These are phyloP conservation scores for Phytophthora nicotianae DNA, from an alignment of 352 stramenopile species.

Conservation along the genomic window DNA sequence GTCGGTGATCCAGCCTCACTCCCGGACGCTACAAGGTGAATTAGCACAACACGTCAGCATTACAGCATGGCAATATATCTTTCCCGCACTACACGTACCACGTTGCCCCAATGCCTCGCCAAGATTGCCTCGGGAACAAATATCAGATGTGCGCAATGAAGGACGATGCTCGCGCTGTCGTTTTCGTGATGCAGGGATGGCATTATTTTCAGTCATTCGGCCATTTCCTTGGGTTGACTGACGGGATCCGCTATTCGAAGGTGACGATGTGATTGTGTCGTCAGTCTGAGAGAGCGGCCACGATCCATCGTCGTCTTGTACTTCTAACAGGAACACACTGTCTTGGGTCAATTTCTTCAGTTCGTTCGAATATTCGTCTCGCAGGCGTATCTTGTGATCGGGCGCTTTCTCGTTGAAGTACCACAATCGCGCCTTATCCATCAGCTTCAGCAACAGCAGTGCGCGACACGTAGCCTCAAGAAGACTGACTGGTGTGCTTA, in stretches of 20 bases:
- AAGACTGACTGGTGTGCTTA: slow-evolving; percentile 66
- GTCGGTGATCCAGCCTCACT: slow-evolving; percentile 36
- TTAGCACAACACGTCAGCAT: slow-evolving; percentile 6
- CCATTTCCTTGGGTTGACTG: slow-evolving; percentile 26
- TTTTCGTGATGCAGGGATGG: slow-evolving; percentile 38
- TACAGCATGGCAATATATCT: not conserved
- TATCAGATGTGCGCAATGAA: slow-evolving; percentile 69
- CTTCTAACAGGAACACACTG: slow-evolving; percentile 81
- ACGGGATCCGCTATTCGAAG: slow-evolving; percentile 30
- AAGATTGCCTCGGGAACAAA: slow-evolving; percentile 76
- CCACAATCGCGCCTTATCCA: slow-evolving; percentile 81
- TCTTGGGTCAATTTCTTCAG: slow-evolving; percentile 71
- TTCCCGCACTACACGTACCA: slow-evolving; percentile 25
- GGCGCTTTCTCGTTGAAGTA: slow-evolving; percentile 79
- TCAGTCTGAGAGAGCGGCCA: slow-evolving; percentile 81
- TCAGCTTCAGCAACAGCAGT: slow-evolving; percentile 68
- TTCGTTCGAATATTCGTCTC: slow-evolving; percentile 47
- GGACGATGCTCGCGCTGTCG: slow-evolving; percentile 48
- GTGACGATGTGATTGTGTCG: slow-evolving; percentile 43
- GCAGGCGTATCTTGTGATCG: slow-evolving; percentile 70
- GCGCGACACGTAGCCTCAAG: slow-evolving; percentile 78
- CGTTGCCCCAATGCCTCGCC: slow-evolving; percentile 57
- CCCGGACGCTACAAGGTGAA: slow-evolving; percentile 22
- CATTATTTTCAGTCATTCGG: slow-evolving; percentile 29
- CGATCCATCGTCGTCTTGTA: slow-evolving; percentile 85